These are phyloP conservation scores for Bimuria novae-zelandiae DNA, from an alignment of 2,329 filamentous ascomycete species.

Conservation along the genomic window DNA sequence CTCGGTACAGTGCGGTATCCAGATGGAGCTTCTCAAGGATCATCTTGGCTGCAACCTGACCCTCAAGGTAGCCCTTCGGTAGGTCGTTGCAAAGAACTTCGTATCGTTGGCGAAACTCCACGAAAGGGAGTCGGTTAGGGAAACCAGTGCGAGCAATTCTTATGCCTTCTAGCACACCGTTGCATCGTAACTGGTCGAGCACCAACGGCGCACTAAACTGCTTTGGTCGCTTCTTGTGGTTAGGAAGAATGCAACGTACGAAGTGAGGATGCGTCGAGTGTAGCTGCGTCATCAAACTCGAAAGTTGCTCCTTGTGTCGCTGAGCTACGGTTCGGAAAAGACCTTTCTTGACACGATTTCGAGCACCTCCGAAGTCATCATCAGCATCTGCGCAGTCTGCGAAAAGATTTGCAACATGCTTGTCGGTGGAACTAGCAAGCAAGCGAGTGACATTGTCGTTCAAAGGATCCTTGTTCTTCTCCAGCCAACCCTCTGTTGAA, in stretches of 20 bases:
- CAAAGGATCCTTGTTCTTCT: conserved; percentile 98
- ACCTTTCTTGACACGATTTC: conserved; percentile 91
- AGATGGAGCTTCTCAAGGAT: conserved; percentile 90
- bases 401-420: conserved; percentile 83
- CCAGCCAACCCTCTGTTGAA: conserved; percentile 89
- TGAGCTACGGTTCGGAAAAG: conserved; percentile 96
- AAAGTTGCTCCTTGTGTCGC: conserved; percentile 96
- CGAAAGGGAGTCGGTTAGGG: conserved; percentile 88
- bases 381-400: conserved; percentile 83
- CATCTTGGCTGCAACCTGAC: conserved; percentile 79
- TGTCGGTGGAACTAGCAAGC: conserved; percentile 78
- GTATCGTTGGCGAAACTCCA: conserved; percentile 93
- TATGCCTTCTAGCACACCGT: conserved; percentile 98
- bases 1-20: conserved; percentile 84
- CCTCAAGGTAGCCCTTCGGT: conserved; percentile 88
- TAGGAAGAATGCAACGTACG: conserved; percentile 94
- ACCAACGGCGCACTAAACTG: conserved; percentile 91
- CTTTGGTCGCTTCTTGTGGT: conserved; percentile 96
- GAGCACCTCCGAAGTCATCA: conserved; percentile 69
- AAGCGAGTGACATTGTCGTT: conserved; percentile 96
- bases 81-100: conserved; percentile 87
- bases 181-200: conserved; percentile 94
- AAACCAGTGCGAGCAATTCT: conserved; percentile 96
- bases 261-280: conserved; percentile 98
- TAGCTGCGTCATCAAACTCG: conserved; percentile 90